Evolutionary conservation across 1,284 basidiomycete species (phyloP).

Genomic region (Pseudozyma sp.): DNA sequence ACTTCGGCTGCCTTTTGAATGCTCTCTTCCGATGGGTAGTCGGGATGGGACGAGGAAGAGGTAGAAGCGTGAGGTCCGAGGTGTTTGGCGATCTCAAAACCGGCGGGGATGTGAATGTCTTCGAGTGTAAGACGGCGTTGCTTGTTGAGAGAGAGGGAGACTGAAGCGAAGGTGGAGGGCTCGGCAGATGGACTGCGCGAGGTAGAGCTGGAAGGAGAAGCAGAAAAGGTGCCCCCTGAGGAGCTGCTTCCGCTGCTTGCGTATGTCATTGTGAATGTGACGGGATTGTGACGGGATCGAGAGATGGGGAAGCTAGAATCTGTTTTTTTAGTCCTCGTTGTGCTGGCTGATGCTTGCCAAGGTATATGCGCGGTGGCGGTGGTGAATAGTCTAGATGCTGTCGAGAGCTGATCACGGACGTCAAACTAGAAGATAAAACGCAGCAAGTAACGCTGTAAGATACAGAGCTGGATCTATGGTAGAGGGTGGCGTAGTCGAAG

Average conservation of each 20-base stretch:
- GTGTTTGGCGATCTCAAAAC: slow-evolving; percentile 46
- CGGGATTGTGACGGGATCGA: not conserved
- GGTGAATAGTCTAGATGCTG: not conserved
- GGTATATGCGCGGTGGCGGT: not conserved
- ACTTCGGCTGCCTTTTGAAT: slow-evolving; percentile 46
- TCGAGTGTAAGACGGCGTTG: slow-evolving; percentile 37
- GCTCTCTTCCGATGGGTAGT: slow-evolving; percentile 47
- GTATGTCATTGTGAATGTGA: slow-evolving; percentile 21
- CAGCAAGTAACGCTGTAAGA: not conserved
- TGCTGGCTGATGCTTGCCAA: not conserved
- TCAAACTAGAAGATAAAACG: not conserved
- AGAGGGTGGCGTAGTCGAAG: no score
- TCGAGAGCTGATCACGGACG: not conserved
- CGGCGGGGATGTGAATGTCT: slow-evolving; percentile 50
- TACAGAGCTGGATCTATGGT: no score
- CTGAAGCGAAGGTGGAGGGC: slow-evolving; percentile 27
- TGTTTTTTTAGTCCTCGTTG: not conserved
- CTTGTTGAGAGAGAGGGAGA: slow-evolving; percentile 18
- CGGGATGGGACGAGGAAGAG: slow-evolving; percentile 17
- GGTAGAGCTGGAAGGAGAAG: slow-evolving; percentile 25
- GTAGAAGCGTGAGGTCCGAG: slow-evolving; percentile 20
- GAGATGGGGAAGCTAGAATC: not conserved
- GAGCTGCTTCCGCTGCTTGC: slow-evolving; percentile 35
- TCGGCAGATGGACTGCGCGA: slow-evolving; percentile 31
- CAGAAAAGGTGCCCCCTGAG: slow-evolving; percentile 21